Percentiles rank a stretch among this genome's conserved stretches.
Conservation (phyloP, 2,329 filamentous ascomycete species). For the Didymella pinodella region DNA sequence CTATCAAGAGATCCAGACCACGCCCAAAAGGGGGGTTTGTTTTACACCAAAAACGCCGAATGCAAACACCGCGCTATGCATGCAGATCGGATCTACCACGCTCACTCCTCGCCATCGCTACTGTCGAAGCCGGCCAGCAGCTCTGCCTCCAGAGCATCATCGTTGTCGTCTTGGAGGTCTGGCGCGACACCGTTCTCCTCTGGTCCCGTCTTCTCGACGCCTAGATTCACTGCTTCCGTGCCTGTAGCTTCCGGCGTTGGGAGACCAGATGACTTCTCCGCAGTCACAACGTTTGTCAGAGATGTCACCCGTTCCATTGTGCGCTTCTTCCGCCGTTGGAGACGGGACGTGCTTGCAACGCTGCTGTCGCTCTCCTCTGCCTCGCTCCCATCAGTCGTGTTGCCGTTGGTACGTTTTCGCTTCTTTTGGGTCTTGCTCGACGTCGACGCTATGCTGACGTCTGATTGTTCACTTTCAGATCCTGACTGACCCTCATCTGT, state of each 20-base stretch:
- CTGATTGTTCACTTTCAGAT: slow-evolving; percentile 46
- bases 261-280: slow-evolving; percentile 52
- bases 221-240: slow-evolving; percentile 41
- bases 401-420: slow-evolving; percentile 44
- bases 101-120: slow-evolving; percentile 29
- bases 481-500: slow-evolving; percentile 46
- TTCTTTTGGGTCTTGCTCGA: slow-evolving; percentile 43
- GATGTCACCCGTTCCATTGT: slow-evolving; percentile 58
- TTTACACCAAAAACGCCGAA: slow-evolving; percentile 34
- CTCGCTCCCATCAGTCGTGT: slow-evolving; percentile 46
- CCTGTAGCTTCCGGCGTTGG: slow-evolving; percentile 52
- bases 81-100: slow-evolving; percentile 26
- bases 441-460: slow-evolving; percentile 34
- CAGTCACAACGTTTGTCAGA: slow-evolving; percentile 53
- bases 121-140: slow-evolving; percentile 52
- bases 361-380: slow-evolving; percentile 54
- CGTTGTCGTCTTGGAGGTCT: slow-evolving; percentile 61
- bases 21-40: slow-evolving; percentile 14
- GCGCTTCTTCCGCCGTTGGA: slow-evolving; percentile 59
- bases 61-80: slow-evolving; percentile 52
- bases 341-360: slow-evolving; percentile 47
- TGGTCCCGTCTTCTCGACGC: slow-evolving; percentile 55
- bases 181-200: slow-evolving; percentile 41
- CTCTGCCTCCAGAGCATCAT: slow-evolving; percentile 58
- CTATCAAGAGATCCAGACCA: slow-evolving; percentile 18